Conservation (phyloP, 805 yeast genomes). For the Diddensiella caesifluorescens region DNA sequence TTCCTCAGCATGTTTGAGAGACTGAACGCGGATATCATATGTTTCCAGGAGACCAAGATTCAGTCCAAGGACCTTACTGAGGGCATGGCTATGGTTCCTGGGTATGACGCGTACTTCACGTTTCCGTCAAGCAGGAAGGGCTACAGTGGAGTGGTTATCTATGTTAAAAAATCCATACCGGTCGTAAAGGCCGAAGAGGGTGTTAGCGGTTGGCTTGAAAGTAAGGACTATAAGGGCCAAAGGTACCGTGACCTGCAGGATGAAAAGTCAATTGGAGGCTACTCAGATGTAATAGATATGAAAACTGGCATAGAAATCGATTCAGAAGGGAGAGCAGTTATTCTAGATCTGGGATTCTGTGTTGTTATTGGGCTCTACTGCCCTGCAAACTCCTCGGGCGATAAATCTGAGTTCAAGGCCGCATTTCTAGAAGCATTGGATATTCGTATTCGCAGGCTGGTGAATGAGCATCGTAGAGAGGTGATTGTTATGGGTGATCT, state of each 20-base stretch:
- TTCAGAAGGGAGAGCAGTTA: conserved; percentile 76
- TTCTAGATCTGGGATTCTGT: conserved; percentile 54
- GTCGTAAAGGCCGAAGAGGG: conserved; percentile 87
- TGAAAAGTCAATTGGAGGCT: conserved; percentile 62
- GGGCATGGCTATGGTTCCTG: conserved; percentile 47
- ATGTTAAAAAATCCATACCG: conserved; percentile 47
- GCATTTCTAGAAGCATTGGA: conserved; percentile 56
- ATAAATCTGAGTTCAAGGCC: conserved; percentile 48
- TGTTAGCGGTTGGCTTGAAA: conserved; percentile 58
- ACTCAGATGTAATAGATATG: conserved; percentile 40
- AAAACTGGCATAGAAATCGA: conserved; percentile 50
- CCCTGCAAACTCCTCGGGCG: conserved; percentile 79
- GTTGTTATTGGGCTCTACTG: conserved; percentile 63
- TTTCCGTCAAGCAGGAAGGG: conserved; percentile 69
- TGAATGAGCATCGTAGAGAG: conserved; percentile 49
- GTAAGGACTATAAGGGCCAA: conserved; percentile 16
- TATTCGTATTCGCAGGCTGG: conserved; percentile 53
- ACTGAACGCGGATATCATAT: conserved; percentile 67
- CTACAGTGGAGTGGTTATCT: conserved; percentile 88
- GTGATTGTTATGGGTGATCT: conserved; percentile 86
- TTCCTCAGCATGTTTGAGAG: conserved; percentile 42
- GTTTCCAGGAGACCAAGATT: conserved; percentile 82
- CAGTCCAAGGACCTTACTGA: conserved; percentile 44
- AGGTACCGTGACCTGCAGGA: conserved; percentile 26
- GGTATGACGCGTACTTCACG: conserved; percentile 61